Evolutionary conservation across 768 basidiomycete genomes (phyloP).

Genomic region (Agaricus sinodeliciosus): DNA sequence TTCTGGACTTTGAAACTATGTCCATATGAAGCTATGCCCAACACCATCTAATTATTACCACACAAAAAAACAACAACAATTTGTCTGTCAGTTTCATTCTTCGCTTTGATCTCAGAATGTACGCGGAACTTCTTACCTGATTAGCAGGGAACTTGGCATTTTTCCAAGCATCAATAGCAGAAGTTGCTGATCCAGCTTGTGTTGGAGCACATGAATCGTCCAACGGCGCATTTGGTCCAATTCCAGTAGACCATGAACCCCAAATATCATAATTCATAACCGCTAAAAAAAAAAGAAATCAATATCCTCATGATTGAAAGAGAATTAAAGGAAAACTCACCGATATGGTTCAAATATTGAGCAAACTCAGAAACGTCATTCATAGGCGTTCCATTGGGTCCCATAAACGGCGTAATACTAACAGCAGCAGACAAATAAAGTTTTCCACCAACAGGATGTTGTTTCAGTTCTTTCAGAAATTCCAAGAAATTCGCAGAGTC

Average conservation of each 20-base stretch:
- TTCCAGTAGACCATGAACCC: constrained; percentile 41
- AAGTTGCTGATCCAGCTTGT: constrained; percentile 59
- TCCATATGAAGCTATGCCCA: constrained; percentile 79
- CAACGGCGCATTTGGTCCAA: constrained; percentile 84
- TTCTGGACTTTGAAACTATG: constrained; percentile 55
- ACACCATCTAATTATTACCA: constrained; percentile 59
- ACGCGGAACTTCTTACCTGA: constrained; percentile 16
- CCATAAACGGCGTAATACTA: constrained; percentile 28
- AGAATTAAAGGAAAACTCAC: constrained; percentile 13
- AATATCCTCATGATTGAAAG: neutral
- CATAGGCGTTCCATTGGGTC: constrained; percentile 49
- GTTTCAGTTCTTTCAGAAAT: constrained; percentile 68
- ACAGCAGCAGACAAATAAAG: constrained; percentile 49
- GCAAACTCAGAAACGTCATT: constrained; percentile 66
- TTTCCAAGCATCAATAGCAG: constrained; percentile 67
- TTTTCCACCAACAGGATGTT: constrained; percentile 36
- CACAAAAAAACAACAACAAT: constrained; percentile 1
- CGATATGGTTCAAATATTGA: constrained; percentile 43
- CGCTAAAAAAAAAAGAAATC: constrained; percentile 21
- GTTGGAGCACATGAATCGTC: constrained; percentile 58
- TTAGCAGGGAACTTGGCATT: constrained; percentile 65
- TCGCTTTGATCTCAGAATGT: too few species aligned
- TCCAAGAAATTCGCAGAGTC: constrained; percentile 74
- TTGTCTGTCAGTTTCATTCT: too few species aligned
- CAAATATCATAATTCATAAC: constrained; percentile 61